These are phyloP conservation scores for Lithohypha guttulata DNA, from an alignment of 2,329 filamentous ascomycete species.

Conservation along the genomic window DNA sequence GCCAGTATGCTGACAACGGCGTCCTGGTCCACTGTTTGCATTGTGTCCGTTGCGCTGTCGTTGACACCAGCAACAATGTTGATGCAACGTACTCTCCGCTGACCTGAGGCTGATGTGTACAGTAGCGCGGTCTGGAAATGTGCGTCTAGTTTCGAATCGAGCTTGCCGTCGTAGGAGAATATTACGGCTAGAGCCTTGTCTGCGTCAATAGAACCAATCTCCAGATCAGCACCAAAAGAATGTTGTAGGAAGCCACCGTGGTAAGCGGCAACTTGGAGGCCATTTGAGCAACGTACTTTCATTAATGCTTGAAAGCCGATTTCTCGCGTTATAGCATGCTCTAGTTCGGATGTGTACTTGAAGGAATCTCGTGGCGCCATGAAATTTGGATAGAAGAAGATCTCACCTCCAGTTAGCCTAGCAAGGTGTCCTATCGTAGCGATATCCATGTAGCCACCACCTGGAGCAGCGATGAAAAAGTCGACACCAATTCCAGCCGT, in stretches of 20 bases:
- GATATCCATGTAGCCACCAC: conserved; percentile 83
- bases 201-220: conserved; percentile 82
- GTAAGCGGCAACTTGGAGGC: conserved; percentile 84
- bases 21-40: conserved; percentile 94
- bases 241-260: conserved; percentile 95
- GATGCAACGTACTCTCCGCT: conserved; percentile 81
- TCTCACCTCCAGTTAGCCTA: conserved; percentile 83
- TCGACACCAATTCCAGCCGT: conserved; percentile 78
- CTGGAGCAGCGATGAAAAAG: conserved; percentile 87
- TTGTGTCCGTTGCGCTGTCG: conserved; percentile 67
- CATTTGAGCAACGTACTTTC: conserved; percentile 97
- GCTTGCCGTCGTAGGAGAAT: conserved; percentile 91
- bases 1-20: conserved; percentile 79
- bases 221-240: conserved; percentile 85
- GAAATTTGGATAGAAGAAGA: conserved; percentile 96
- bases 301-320: conserved; percentile 93
- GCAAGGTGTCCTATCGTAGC: conserved; percentile 84
- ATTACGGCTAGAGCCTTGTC: conserved; percentile 88
- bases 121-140: conserved; percentile 94
- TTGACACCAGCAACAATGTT: conserved; percentile 90
- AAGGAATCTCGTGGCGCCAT: conserved; percentile 73
- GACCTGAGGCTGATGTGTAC: conserved; percentile 82
- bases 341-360: conserved; percentile 74
- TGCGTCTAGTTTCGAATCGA: conserved; percentile 91
- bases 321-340: conserved; percentile 75